These are phyloP conservation scores for Puccinellia tenuiflora DNA, from an alignment of 176 grass and related monocot genomes.

Conservation along the genomic window DNA sequence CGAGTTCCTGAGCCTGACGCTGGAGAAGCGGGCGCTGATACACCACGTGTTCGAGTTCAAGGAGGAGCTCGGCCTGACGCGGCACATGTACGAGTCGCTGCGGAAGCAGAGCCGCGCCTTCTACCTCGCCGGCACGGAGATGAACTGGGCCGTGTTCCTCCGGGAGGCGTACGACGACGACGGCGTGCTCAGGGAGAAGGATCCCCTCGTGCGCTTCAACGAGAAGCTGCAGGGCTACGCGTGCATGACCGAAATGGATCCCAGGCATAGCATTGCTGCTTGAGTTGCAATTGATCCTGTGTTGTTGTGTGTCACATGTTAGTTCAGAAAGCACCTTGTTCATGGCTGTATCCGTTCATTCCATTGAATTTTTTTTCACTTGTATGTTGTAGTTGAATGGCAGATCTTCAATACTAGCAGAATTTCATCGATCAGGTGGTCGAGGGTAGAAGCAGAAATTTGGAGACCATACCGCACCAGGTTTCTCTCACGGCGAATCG, in stretches of 20 bases:
- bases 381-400: too few species aligned
- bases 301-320: background rate
- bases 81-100: slow-evolving; percentile 67
- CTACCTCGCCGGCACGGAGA: slow-evolving; percentile 90
- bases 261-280: background rate
- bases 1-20: slow-evolving; percentile 76
- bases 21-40: slow-evolving; percentile 80
- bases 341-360: background rate
- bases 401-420: too few species aligned
- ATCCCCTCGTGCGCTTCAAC: slow-evolving; percentile 63
- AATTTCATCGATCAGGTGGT: too few species aligned
- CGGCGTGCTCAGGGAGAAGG: slow-evolving; percentile 70
- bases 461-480: too few species aligned
- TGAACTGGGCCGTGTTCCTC: slow-evolving; percentile 87
- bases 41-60: slow-evolving; percentile 96
- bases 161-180: slow-evolving; percentile 53
- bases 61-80: slow-evolving; percentile 71
- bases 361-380: too few species aligned
- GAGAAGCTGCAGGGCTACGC: slow-evolving; percentile 69
- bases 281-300: background rate
- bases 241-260: slow-evolving; percentile 38
- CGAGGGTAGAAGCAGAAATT: too few species aligned
- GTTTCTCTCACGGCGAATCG: too few species aligned
- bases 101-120: slow-evolving; percentile 69
- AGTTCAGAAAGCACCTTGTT: background rate